phyloP scores from a whole-genome alignment of 305 asterid species.

The Stenogyne calaminthoides region DNA sequence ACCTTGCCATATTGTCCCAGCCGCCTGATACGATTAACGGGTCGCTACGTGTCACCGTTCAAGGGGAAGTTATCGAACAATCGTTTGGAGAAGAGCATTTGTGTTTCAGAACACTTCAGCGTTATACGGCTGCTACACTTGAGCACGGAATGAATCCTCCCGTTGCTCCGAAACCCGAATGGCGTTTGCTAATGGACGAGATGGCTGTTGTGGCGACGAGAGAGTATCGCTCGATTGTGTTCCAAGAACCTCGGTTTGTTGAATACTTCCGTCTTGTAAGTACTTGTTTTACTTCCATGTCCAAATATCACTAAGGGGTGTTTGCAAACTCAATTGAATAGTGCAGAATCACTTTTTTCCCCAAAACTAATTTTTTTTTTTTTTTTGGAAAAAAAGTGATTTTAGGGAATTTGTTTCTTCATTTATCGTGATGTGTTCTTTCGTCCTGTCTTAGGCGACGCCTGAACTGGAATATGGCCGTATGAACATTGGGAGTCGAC shows the following conservation, averaged over 20 bases:
- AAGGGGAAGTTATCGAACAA: conserved; percentile 85
- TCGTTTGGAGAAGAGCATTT: conserved; percentile 84
- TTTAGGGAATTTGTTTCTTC: background rate
- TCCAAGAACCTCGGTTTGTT: conserved; percentile 81
- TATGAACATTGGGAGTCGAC: conserved; percentile 95
- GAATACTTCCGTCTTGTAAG: conserved; percentile 88
- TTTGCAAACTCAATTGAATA: no score
- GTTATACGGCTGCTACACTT: conserved; percentile 82
- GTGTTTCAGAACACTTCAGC: conserved; percentile 83
- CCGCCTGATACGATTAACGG: conserved; percentile 86
- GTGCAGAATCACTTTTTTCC: no score
- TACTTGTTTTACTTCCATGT: conserved; percentile 11
- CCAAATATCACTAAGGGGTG: background rate
- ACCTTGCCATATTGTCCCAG: conserved; percentile 84
- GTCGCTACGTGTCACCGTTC: conserved; percentile 84
- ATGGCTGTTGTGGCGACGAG: conserved; percentile 69
- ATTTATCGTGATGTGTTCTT: background rate
- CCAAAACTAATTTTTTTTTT: no score
- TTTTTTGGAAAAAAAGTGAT: no score
- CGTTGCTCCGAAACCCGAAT: conserved; percentile 71
- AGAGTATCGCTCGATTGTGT: conserved; percentile 76
- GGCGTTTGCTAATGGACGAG: conserved; percentile 82
- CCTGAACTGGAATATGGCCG: conserved; percentile 91
- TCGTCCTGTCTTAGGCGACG: conserved; percentile 58
- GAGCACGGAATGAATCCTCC: conserved; percentile 94